phyloP scores from a whole-genome alignment of 257 asterid species.

The Solanum virginianum region DNA sequence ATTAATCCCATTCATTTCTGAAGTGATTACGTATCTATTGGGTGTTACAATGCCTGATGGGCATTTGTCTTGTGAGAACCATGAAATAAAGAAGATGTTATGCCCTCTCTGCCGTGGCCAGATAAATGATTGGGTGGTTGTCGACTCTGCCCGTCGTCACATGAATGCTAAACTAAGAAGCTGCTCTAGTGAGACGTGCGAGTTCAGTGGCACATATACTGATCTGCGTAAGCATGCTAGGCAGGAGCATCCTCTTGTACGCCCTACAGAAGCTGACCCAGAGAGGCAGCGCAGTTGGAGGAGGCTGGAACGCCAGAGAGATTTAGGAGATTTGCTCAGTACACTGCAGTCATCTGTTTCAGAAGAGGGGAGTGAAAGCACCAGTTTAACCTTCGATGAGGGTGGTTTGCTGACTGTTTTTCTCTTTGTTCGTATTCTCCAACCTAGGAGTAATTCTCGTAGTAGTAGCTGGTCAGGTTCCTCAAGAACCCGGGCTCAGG shows the following conservation, averaged over 20 bases:
- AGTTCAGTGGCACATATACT: constrained; percentile 54
- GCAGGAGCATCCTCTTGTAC: constrained; percentile 53
- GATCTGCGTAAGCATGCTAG: constrained; percentile 84
- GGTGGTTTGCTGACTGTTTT: constrained; percentile 62
- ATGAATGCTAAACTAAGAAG: constrained; percentile 73
- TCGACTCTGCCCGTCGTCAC: constrained; percentile 55
- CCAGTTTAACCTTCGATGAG: constrained; percentile 41
- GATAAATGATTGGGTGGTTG: constrained; percentile 59
- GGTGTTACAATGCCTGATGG: background rate
- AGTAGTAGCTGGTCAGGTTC: constrained; percentile 36
- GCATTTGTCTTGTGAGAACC: constrained; percentile 13
- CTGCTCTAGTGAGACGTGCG: constrained; percentile 77
- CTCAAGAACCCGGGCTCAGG: constrained; percentile 37
- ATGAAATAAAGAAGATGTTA: constrained; percentile 28
- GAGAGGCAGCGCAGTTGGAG: constrained; percentile 82
- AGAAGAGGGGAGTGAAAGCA: constrained; percentile 48
- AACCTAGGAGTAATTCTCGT: constrained; percentile 36
- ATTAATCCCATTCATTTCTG: background rate
- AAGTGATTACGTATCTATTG: background rate
- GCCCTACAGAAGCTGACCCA: constrained; percentile 74
- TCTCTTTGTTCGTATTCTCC: constrained; percentile 52
- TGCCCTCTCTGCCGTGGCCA: constrained; percentile 85
- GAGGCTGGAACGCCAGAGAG: constrained; percentile 73
- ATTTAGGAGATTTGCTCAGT: constrained; percentile 63
- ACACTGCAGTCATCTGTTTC: constrained; percentile 63